Conservation (phyloP, 2,329 filamentous ascomycete genomes). For the Neonectria punicea region DNA sequence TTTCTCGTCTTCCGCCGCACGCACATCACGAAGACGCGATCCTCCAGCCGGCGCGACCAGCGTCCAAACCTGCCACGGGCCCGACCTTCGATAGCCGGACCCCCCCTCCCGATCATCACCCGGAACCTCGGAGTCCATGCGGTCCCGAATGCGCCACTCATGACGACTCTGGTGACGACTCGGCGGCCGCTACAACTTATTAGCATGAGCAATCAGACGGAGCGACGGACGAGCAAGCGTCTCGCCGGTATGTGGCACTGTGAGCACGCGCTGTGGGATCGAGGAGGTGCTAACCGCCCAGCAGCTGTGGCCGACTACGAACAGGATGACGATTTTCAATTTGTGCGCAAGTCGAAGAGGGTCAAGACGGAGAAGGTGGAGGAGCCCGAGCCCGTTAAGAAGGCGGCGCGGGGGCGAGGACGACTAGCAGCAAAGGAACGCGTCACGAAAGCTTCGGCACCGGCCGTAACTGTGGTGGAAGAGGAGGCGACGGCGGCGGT, state of each 20-base stretch:
- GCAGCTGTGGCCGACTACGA: slow-evolving; percentile 65
- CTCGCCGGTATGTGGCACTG: slow-evolving; percentile 64
- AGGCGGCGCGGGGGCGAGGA: slow-evolving; percentile 48
- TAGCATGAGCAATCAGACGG: slow-evolving; percentile 75
- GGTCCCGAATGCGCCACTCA: slow-evolving; percentile 62
- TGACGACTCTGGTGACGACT: slow-evolving; percentile 75
- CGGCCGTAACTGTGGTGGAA: slow-evolving; percentile 15
- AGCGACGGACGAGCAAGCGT: slow-evolving; percentile 72
- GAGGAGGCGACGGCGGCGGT: slow-evolving; percentile 36
- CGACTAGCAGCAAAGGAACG: slow-evolving; percentile 48
- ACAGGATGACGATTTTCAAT: slow-evolving; percentile 81
- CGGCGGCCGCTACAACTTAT: slow-evolving; percentile 73
- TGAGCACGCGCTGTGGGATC: slow-evolving; percentile 18
- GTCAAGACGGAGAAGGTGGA: slow-evolving; percentile 66
- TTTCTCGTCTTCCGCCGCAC: neutral
- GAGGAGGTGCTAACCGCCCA: slow-evolving; percentile 31
- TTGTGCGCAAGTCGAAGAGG: slow-evolving; percentile 74
- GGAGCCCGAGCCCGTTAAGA: slow-evolving; percentile 58
- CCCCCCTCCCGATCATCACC: slow-evolving; percentile 30
- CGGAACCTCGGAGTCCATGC: slow-evolving; percentile 37
- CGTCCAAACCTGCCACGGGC: slow-evolving; percentile 19
- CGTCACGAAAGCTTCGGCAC: slow-evolving; percentile 47
- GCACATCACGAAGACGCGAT: slow-evolving; percentile 37
- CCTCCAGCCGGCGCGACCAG: slow-evolving; percentile 23
- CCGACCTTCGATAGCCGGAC: slow-evolving; percentile 27